Percentiles rank a stretch among this genome's conserved stretches.
phyloP scores from a whole-genome alignment of 495 filamentous ascomycete genomes.

The Xylaria castorea region DNA sequence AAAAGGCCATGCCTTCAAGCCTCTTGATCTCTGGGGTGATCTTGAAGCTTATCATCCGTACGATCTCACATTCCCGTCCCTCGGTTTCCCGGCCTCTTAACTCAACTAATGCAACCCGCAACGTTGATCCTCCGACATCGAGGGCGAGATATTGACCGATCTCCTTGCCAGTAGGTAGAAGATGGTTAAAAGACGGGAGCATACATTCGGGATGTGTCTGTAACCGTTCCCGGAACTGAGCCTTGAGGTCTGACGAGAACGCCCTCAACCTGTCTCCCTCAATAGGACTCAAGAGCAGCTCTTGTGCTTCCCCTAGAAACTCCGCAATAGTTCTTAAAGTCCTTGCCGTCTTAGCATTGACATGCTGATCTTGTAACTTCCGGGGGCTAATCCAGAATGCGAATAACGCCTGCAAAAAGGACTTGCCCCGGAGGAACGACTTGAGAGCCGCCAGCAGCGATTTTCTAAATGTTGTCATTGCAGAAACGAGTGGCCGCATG shows the following conservation, averaged over 20 bases:
- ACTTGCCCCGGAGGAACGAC: constrained; percentile 59
- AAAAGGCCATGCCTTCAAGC: constrained; percentile 62
- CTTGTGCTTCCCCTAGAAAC: constrained; percentile 46
- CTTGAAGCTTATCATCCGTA: constrained; percentile 57
- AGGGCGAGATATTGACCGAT: constrained; percentile 66
- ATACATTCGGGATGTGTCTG: constrained; percentile 57
- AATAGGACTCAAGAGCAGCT: constrained; percentile 47
- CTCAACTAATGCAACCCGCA: constrained; percentile 80
- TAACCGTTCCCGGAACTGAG: constrained; percentile 54
- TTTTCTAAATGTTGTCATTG: constrained; percentile 55
- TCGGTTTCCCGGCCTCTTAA: constrained; percentile 60
- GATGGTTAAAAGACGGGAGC: constrained; percentile 70
- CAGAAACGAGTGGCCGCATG: constrained; percentile 53
- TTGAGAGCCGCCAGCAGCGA: constrained; percentile 51
- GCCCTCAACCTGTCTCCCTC: constrained; percentile 44
- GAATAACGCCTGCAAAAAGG: constrained; percentile 57
- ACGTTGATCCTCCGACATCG: constrained; percentile 77
- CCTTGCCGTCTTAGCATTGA: constrained; percentile 32
- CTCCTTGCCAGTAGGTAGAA: constrained; percentile 76
- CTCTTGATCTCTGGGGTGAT: constrained; percentile 55
- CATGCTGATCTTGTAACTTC: constrained; percentile 45
- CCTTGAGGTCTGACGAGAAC: constrained; percentile 53
- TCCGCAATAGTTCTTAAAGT: constrained; percentile 37
- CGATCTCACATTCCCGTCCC: constrained; percentile 47
- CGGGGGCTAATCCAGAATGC: constrained; percentile 56